Evolutionary conservation across 1,284 basidiomycete species (phyloP), one percentile per base, ranked within the genome.

Genomic region (Fistulina hepatica): DNA sequence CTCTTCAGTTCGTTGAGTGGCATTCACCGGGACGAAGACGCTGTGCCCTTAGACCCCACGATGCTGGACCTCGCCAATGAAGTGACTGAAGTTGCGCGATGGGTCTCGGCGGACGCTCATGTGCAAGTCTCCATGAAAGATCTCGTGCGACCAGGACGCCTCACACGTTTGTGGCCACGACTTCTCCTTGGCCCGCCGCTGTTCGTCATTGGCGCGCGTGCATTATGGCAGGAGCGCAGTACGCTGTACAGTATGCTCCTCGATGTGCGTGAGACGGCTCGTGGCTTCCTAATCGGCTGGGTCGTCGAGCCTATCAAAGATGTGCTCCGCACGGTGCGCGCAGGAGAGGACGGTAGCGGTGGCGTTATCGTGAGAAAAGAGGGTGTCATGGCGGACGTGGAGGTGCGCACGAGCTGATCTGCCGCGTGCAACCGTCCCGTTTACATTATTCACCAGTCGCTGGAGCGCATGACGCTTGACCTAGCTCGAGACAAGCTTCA

Each of bases 381-480:
- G 52, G 85, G 79, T 31, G 73, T 94, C 10, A 67, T 70, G 16
- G 82, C 86, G 5, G 90, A 94, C 53, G 53, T 90, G 36, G 71
- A 83, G 44, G 83, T 84, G 50, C 49, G 70, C n/a, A 22, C 17
- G 16, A n/a, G n/a, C n/a, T n/a, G n/a, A n/a, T n/a, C n/a, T n/a
- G n/a, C n/a, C n/a, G n/a, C n/a, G n/a, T n/a, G 28, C 20, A 15
- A 21, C 19, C 4, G 22, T 9, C n/a, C 17, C 21, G 10, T 34
- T 37, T 37, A 10, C 37, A 11, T 21, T n/a, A n/a, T n/a, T n/a
- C n/a, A n/a, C n/a, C n/a, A 94, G 82, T 91, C 85, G 16, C 68
- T 98, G 10, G 86, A 97, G 59, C 71, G 94, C 25, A 98, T 98
- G 94, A 79, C 91, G 3, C 58, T 91, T 2, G 73, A 84, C 21